Conservation (phyloP, 768 basidiomycete species). For the Tylopilus subfusipes region DNA sequence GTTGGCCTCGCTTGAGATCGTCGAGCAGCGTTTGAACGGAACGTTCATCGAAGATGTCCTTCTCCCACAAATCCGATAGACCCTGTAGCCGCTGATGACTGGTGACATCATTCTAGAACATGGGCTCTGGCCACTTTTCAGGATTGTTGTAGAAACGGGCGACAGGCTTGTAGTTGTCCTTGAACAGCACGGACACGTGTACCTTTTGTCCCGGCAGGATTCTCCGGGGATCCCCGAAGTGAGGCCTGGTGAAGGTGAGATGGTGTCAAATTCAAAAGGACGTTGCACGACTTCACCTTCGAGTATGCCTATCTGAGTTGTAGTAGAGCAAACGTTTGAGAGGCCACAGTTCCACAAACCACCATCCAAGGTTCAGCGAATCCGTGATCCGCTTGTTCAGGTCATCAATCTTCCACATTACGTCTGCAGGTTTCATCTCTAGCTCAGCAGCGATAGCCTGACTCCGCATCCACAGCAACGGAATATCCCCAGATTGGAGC, state of each 20-base stretch:
- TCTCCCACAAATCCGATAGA: slow-evolving; percentile 26
- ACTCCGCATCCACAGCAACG: slow-evolving; percentile 32
- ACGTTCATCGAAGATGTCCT: slow-evolving; percentile 25
- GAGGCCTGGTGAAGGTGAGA: slow-evolving; percentile 23
- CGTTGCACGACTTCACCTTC: slow-evolving; percentile 6
- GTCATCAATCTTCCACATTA: slow-evolving; percentile 30
- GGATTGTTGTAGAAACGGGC: slow-evolving; percentile 22
- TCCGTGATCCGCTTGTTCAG: slow-evolving; percentile 20
- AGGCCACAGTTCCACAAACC: slow-evolving; percentile 25
- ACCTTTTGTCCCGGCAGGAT: slow-evolving; percentile 31
- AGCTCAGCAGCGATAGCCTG: slow-evolving; percentile 28
- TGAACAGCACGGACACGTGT: slow-evolving; percentile 32
- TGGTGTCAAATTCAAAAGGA: neutral
- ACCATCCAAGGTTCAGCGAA: slow-evolving; percentile 20
- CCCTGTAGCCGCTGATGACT: slow-evolving; percentile 18
- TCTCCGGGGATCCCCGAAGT: slow-evolving; percentile 23
- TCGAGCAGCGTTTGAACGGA: slow-evolving; percentile 18
- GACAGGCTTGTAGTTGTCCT: slow-evolving; percentile 26
- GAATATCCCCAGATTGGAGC: slow-evolving; percentile 28
- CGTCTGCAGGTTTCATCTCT: slow-evolving; percentile 18
- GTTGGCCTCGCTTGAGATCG: slow-evolving; percentile 14
- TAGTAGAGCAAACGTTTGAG: slow-evolving; percentile 26
- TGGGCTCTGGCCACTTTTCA: slow-evolving; percentile 25
- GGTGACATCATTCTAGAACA: slow-evolving; percentile 29
- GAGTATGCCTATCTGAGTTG: slow-evolving; percentile 24